These are phyloP conservation scores for Neospermospora avenae DNA, from an alignment of 2,329 filamentous ascomycete genomes.

Conservation along the genomic window DNA sequence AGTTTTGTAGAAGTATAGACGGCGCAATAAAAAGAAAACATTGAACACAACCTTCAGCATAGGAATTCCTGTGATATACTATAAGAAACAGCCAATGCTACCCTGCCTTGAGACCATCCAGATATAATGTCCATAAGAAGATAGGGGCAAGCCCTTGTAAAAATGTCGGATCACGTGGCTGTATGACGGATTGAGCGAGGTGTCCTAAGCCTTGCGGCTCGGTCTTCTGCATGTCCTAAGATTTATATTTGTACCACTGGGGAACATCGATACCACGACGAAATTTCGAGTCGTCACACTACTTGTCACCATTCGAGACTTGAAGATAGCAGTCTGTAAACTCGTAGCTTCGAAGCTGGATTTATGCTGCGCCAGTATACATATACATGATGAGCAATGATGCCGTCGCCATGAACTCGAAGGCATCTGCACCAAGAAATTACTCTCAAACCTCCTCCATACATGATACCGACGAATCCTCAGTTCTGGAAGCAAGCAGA, in stretches of 20 bases:
- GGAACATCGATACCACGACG: constrained; percentile 8
- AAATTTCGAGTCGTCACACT: constrained; percentile 5
- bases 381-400: constrained; percentile 32
- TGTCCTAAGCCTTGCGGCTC: constrained; percentile 1
- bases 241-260: constrained; percentile 12
- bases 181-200: not conserved
- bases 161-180: constrained; percentile 9
- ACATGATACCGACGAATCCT: constrained; percentile 13
- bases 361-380: constrained; percentile 19
- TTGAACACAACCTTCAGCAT: not conserved
- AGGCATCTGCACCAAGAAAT: constrained; percentile 18
- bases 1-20: constrained; percentile 31
- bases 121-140: not conserved
- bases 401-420: constrained; percentile 22
- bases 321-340: not conserved
- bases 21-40: constrained; percentile 7
- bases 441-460: constrained; percentile 17
- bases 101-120: not conserved
- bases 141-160: not conserved
- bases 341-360: constrained; percentile 9
- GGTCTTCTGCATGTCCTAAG: not conserved
- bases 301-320: not conserved
- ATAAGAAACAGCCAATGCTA: not conserved
- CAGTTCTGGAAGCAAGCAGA: constrained; percentile 9
- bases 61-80: not conserved